phyloP scores from a whole-genome alignment of 192 early-diverging fungal genomes.

The Funneliformis geosporum region DNA sequence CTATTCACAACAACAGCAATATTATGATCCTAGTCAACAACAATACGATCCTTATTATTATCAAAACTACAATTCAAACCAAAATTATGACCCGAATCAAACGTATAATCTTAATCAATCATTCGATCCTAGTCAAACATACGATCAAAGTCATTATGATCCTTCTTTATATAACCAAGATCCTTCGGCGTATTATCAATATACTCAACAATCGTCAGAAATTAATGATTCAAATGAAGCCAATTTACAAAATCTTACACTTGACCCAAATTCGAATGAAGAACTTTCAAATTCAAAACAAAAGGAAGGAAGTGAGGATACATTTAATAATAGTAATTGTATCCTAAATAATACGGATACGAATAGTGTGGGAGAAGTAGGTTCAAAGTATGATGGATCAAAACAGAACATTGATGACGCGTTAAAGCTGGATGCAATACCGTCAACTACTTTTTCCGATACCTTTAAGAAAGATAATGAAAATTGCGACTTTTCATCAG shows the following conservation, averaged over 20 bases:
- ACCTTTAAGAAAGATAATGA: background rate
- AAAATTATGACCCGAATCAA: background rate
- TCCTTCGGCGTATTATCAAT: background rate
- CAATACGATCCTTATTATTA: constrained; percentile 23
- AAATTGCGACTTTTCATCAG: background rate
- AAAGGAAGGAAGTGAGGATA: background rate
- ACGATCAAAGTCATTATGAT: no score
- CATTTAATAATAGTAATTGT: no score
- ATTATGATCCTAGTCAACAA: constrained; percentile 18
- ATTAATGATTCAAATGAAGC: background rate
- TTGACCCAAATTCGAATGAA: background rate
- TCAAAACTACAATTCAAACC: background rate
- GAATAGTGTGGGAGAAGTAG: no score
- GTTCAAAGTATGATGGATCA: background rate
- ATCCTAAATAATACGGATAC: no score
- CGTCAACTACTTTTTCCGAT: background rate
- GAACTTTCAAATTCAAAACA: background rate
- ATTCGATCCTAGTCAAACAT: background rate
- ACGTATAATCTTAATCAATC: background rate
- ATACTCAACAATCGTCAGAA: no score
- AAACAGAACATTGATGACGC: background rate
- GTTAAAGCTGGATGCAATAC: background rate
- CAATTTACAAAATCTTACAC: background rate
- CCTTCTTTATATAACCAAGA: no score
- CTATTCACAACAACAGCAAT: constrained; percentile 23